phyloP scores from a whole-genome alignment of 805 yeast species.

The Metschnikowia sp. region DNA sequence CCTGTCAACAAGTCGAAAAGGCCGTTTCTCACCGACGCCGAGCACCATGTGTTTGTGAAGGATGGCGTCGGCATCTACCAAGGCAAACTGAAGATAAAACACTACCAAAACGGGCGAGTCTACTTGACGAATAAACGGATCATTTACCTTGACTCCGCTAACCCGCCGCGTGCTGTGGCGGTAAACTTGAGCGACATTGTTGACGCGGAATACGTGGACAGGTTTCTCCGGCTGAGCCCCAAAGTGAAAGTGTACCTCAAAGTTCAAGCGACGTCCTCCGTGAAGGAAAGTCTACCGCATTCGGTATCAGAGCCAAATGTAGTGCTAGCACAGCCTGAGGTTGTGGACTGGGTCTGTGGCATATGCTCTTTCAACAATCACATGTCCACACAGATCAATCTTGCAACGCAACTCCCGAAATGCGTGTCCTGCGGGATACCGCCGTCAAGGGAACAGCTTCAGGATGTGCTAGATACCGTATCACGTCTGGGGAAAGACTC shows the following conservation, averaged over 20 bases:
- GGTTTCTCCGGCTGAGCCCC: conserved; percentile 76
- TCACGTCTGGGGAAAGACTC: not conserved
- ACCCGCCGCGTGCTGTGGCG: conserved; percentile 44
- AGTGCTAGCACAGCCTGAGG: not conserved
- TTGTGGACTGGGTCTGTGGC: conserved; percentile 76
- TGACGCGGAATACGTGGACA: conserved; percentile 38
- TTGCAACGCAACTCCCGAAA: conserved; percentile 24
- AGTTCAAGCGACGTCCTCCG: not conserved
- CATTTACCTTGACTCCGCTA: conserved; percentile 62
- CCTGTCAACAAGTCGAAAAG: conserved; percentile 38
- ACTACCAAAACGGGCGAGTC: conserved; percentile 70
- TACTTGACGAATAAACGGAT: conserved; percentile 74
- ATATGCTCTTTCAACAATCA: conserved; percentile 75
- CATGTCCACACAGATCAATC: conserved; percentile 17
- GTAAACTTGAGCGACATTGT: conserved; percentile 43
- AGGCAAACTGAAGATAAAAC: conserved; percentile 60
- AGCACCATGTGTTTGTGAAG: conserved; percentile 30
- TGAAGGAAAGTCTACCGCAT: not conserved
- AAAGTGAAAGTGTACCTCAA: conserved; percentile 49
- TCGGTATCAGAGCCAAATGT: not conserved
- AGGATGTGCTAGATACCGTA: not conserved
- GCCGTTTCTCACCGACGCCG: conserved; percentile 34
- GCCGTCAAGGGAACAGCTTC: conserved; percentile 14
- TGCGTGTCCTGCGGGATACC: conserved; percentile 42
- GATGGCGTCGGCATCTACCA: conserved; percentile 66